Base-by-base conservation (phyloP, 2,329 filamentous ascomycete species). In the Nemania diffusa region DNA sequence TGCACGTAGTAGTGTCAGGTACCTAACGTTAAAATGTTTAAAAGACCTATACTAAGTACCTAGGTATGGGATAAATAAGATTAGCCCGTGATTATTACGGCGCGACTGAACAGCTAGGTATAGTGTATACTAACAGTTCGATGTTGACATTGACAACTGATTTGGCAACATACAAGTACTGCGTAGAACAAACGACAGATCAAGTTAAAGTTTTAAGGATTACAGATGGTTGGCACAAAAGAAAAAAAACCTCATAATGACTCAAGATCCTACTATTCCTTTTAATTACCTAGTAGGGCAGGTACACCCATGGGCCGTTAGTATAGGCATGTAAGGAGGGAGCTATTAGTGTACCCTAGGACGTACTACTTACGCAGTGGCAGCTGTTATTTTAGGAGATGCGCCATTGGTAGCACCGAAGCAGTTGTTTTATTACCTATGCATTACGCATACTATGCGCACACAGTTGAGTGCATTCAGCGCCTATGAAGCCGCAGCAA, bases 261-360 rank as follows among this genome's bases (percentile, higher is more conserved):
- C 56, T 64, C 62, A 11, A 48, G 15, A 50, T 59, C 27, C 48
- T 29, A 44, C 40, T n/a, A 7, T 44, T 20, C 7, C 40, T 44
- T 17, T 4, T 44, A 44, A 52, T 53, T 62, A 27, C 63, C 57
- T 24, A 65, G 63, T 62, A 34, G 46, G 57, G 63, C 63, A 62
- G 52, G 63, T 65, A 62, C 44, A 62, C 20, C 44, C 57, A 57
- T 44, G 4, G n/a, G 5, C 11, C 34, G 11, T 59, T 53, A 42
- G 24, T 44, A 5, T 17, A 15, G 4, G 15, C 20, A 46, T 46
- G 5, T 44, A 20, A 44, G 40, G 40, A n/a, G n/a, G n/a, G n/a
- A n/a, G n/a, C n/a, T n/a, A n/a, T n/a, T n/a, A n/a, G n/a, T n/a
- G n/a, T 46, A 46, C 42, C 13, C 20, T n/a, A 44, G 40, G 24